Conservation (phyloP, 257 asterid genomes). For the Anisodus tanguticus region DNA sequence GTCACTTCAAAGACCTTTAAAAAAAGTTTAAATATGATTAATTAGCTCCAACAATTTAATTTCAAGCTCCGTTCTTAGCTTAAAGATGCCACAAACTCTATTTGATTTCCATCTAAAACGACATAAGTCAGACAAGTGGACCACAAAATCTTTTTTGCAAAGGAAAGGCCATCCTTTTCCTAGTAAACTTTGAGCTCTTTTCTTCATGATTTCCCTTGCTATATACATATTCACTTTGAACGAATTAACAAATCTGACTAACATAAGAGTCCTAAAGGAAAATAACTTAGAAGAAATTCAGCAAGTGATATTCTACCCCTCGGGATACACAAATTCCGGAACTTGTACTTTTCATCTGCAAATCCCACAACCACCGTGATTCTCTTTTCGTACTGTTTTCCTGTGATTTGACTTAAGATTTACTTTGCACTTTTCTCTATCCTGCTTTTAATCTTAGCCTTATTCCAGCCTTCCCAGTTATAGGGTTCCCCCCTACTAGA, state of each 20-base stretch:
- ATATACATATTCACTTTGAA: neutral
- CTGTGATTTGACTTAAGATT: neutral
- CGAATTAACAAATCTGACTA: neutral
- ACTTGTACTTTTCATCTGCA: neutral
- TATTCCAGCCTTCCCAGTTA: neutral
- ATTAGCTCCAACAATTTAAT: conserved; percentile 10
- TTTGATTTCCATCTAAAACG: neutral
- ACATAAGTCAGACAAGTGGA: conserved; percentile 18
- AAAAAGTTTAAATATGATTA: neutral
- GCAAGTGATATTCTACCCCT: neutral
- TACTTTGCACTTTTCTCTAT: neutral
- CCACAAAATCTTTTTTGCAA: neutral
- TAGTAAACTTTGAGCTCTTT: neutral
- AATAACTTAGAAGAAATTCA: conserved; percentile 4
- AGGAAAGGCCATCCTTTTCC: neutral
- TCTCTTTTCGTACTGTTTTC: conserved; percentile 5
- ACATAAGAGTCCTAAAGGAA: neutral
- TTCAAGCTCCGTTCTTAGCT: neutral
- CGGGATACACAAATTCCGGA: neutral
- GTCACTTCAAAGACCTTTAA: neutral
- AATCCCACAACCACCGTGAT: neutral
- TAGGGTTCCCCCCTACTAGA: neutral
- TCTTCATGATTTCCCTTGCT: conserved; percentile 1
- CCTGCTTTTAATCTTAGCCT: neutral
- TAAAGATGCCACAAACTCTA: neutral